phyloP scores from a whole-genome alignment of 192 early-diverging fungal genomes.

The Helicostylum pulchrum region DNA sequence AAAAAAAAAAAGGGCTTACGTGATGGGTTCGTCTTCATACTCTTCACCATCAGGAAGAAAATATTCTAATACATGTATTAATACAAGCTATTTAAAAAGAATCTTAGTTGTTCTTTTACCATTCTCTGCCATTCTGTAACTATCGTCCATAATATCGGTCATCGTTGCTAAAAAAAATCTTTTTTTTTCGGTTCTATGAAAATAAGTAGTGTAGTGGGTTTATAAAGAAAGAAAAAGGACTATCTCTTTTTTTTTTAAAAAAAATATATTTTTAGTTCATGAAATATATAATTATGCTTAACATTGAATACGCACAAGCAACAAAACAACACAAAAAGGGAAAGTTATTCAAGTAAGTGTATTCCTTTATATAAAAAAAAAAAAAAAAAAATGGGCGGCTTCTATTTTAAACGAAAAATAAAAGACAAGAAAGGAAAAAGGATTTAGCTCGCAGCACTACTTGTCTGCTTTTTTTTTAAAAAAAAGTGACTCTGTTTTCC shows the following conservation, averaged over 20 bases:
- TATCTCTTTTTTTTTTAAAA: neutral
- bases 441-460: neutral
- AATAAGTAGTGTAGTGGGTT: neutral
- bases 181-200: neutral
- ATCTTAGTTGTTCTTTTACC: conserved; percentile 12
- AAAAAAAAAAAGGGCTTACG: conserved; percentile 13
- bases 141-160: conserved; percentile 23
- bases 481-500: too few relatives aligned
- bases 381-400: neutral
- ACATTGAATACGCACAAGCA: conserved; percentile 2
- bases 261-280: neutral
- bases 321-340: neutral
- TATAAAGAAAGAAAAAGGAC: conserved; percentile 9
- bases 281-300: neutral
- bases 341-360: too few relatives aligned
- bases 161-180: neutral
- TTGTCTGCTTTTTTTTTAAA: conserved; percentile 4
- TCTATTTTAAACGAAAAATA: conserved; percentile 4
- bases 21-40: conserved; percentile 37
- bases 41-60: conserved; percentile 33
- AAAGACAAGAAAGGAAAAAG: conserved; percentile 9
- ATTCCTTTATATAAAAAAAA: neutral
- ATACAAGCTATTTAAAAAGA: neutral
- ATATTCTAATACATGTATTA: conserved; percentile 24
- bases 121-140: conserved; percentile 26